phyloP scores from a whole-genome alignment of 2,329 filamentous ascomycete genomes.

The Penicillium sp. region DNA sequence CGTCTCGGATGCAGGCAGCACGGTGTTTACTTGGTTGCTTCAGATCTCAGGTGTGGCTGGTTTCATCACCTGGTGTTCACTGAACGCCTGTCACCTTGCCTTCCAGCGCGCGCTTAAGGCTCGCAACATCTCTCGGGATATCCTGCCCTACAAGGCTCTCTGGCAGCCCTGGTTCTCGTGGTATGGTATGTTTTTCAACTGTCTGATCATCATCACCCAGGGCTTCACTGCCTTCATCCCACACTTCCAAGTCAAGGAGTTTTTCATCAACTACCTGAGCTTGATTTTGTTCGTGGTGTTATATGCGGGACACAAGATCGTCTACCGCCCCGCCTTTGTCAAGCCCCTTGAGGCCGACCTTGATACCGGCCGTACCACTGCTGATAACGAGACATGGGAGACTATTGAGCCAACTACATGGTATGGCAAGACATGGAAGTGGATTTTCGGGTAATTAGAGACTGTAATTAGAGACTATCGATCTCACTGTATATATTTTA shows the following conservation, averaged over 20 bases:
- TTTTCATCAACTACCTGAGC: slow-evolving; percentile 66
- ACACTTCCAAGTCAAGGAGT: slow-evolving; percentile 56
- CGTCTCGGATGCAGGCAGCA: slow-evolving; percentile 60
- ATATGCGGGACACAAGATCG: slow-evolving; percentile 59
- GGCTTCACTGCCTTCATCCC: slow-evolving; percentile 67
- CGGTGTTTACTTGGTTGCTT: slow-evolving; percentile 52
- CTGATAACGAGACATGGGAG: slow-evolving; percentile 39
- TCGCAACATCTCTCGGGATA: slow-evolving; percentile 58
- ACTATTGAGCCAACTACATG: slow-evolving; percentile 32
- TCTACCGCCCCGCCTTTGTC: slow-evolving; percentile 40
- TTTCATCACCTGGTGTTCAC: slow-evolving; percentile 38
- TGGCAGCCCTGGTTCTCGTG: slow-evolving; percentile 64
- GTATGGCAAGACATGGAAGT: slow-evolving; percentile 31
- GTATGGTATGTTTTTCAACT: slow-evolving; percentile 65
- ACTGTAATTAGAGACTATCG: background rate
- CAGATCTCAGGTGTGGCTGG: slow-evolving; percentile 37
- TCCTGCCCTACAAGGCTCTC: slow-evolving; percentile 62
- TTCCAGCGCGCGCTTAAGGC: slow-evolving; percentile 60
- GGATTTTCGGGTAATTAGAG: slow-evolving; percentile 19
- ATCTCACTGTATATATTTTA: background rate
- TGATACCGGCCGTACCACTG: slow-evolving; percentile 40
- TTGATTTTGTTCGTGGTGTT: slow-evolving; percentile 62
- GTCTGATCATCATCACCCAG: slow-evolving; percentile 64
- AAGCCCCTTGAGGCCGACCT: slow-evolving; percentile 45
- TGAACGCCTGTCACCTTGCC: slow-evolving; percentile 58